A percentile compares a stretch with the other conserved stretches of the same genome.
These are phyloP conservation scores for Penicillium verrucosum DNA, from an alignment of 2,329 filamentous ascomycete genomes.

Conservation along the genomic window DNA sequence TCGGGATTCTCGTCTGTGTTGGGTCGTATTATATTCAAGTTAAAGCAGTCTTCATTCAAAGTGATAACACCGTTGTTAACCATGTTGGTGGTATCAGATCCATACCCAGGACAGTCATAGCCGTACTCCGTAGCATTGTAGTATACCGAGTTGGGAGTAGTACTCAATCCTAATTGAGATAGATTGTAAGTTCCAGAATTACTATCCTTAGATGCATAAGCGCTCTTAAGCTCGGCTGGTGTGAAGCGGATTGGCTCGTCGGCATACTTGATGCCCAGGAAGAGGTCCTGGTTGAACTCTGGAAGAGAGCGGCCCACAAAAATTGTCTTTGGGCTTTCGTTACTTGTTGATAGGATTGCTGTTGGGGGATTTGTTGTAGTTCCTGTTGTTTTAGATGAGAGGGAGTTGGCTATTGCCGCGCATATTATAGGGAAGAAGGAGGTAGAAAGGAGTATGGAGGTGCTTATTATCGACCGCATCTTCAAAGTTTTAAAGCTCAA, in stretches of 20 bases:
- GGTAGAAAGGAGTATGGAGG: neutral
- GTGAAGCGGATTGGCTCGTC: conserved; percentile 29
- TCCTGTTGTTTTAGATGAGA: neutral
- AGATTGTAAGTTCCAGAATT: conserved; percentile 15
- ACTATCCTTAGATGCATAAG: conserved; percentile 23
- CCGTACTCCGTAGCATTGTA: conserved; percentile 33
- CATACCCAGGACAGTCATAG: conserved; percentile 32
- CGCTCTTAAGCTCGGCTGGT: conserved; percentile 20
- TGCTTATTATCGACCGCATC: neutral
- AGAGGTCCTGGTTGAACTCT: conserved; percentile 28
- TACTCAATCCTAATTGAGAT: neutral
- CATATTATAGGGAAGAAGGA: conserved; percentile 2
- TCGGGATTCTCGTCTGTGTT: neutral
- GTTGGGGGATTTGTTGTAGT: conserved; percentile 22
- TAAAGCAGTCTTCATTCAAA: conserved; percentile 28
- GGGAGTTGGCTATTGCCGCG: neutral
- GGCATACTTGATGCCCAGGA: conserved; percentile 32
- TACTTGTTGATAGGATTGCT: conserved; percentile 10
- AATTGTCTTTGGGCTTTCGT: conserved; percentile 11
- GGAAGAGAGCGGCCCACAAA: conserved; percentile 28
- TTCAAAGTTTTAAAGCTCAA: neutral
- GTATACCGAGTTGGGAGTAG: conserved; percentile 3
- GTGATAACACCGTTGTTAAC: conserved; percentile 19
- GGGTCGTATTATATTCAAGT: conserved; percentile 28
- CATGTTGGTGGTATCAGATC: conserved; percentile 27